A percentile compares a stretch with the other conserved stretches of the same genome.
Evolutionary conservation across 2,329 filamentous ascomycete genomes (phyloP).

Genomic region (Microcera coccophila): DNA sequence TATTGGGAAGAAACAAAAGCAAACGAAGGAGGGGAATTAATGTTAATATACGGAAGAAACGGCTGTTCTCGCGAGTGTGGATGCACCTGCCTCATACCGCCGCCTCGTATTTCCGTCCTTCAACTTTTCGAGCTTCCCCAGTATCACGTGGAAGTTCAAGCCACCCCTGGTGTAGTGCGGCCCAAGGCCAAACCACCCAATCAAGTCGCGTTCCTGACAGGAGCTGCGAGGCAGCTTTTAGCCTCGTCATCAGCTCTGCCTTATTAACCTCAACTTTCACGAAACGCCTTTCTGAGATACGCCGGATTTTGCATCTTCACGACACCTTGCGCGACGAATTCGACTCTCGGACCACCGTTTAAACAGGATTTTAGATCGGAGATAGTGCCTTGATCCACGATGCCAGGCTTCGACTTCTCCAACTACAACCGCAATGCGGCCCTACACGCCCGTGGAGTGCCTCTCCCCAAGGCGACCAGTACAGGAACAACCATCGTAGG

Average conservation of each 20-base stretch:
- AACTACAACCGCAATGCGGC: slow-evolving; percentile 99
- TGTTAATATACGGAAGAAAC: background rate
- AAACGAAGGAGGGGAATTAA: background rate
- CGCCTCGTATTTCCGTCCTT: slow-evolving; percentile 1
- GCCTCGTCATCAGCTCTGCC: slow-evolving; percentile 52
- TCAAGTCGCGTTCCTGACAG: slow-evolving; percentile 17
- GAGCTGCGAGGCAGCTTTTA: slow-evolving; percentile 47
- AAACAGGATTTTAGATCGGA: slow-evolving; percentile 11
- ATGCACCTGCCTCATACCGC: slow-evolving; percentile 4
- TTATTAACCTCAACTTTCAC: slow-evolving; percentile 25
- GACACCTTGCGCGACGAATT: slow-evolving; percentile 3
- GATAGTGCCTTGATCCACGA: slow-evolving; percentile 44
- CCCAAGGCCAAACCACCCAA: slow-evolving; percentile 19
- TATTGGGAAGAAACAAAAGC: slow-evolving; percentile 1
- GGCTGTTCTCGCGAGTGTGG: background rate
- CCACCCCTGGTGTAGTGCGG: slow-evolving; percentile 13
- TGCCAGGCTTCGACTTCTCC: slow-evolving; percentile 98
- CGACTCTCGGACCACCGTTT: background rate
- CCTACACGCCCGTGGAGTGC: slow-evolving; percentile 88
- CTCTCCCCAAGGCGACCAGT: slow-evolving; percentile 94
- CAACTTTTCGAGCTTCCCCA: slow-evolving; percentile 20
- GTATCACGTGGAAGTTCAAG: slow-evolving; percentile 27
- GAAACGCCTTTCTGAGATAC: slow-evolving; percentile 21
- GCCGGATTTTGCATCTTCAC: slow-evolving; percentile 11
- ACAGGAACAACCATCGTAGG: slow-evolving; percentile 99